Percentiles rank a stretch among this genome's conserved stretches.
Evolutionary conservation across 1,139 yeast genomes (phyloP).

Genomic region (Suhomyces bokatorum): DNA sequence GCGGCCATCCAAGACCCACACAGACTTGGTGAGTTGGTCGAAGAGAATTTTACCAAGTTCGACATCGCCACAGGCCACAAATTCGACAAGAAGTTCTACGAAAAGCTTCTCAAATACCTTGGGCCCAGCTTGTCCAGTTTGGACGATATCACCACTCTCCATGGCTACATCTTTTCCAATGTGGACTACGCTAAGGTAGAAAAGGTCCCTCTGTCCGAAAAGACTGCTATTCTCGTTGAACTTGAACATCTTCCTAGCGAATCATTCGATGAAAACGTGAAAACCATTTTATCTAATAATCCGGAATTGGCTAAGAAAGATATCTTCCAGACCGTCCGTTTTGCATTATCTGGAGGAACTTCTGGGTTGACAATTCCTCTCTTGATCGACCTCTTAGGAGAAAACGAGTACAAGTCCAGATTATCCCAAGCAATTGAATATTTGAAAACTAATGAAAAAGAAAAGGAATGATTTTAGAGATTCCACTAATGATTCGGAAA

Average conservation of each 20-base stretch:
- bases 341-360: slow-evolving; percentile 69
- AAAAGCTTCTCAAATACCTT: slow-evolving; percentile 27
- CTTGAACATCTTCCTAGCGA: slow-evolving; percentile 3
- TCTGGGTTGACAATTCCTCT: slow-evolving; percentile 72
- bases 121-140: slow-evolving; percentile 48
- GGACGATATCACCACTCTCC: slow-evolving; percentile 47
- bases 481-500: too few relatives aligned
- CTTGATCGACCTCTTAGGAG: slow-evolving; percentile 58
- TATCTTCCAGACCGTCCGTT: slow-evolving; percentile 63
- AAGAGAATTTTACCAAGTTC: slow-evolving; percentile 26
- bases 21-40: slow-evolving; percentile 34
- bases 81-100: slow-evolving; percentile 23
- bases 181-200: slow-evolving; percentile 31
- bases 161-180: slow-evolving; percentile 49
- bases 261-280: slow-evolving; percentile 14
- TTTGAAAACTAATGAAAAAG: not conserved
- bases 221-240: not conserved
- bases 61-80: slow-evolving; percentile 11
- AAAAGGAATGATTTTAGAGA: too few relatives aligned
- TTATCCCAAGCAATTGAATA: slow-evolving; percentile 18
- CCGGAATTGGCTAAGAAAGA: slow-evolving; percentile 40
- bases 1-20: slow-evolving; percentile 35
- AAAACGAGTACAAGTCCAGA: slow-evolving; percentile 41
- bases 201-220: slow-evolving; percentile 12
- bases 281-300: slow-evolving; percentile 15